Percentiles rank a stretch among this genome's conserved stretches.
Conservation (phyloP, 108 stramenopile genomes). For the Aurantiochytrium sp. region DNA sequence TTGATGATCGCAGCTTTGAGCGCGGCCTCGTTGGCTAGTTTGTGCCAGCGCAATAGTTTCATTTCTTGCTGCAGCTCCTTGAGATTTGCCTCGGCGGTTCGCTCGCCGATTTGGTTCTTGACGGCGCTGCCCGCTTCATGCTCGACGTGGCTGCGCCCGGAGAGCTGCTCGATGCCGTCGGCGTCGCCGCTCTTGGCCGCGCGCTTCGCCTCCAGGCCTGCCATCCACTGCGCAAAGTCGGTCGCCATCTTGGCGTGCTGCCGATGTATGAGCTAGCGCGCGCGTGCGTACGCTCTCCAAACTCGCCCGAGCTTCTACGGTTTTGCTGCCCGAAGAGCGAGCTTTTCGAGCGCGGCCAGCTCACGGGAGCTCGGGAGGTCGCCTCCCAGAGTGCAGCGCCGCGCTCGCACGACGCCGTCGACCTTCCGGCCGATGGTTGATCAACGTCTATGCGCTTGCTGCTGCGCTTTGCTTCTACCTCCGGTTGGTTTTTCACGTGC, state of each 20-base stretch:
- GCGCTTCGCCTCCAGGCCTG: constrained; percentile 1
- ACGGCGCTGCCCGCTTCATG: background rate
- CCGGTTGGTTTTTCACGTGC: too few species aligned
- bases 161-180: background rate
- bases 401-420: too few species aligned
- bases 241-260: background rate
- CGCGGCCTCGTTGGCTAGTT: constrained; percentile 64
- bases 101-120: background rate
- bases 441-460: too few species aligned
- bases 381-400: too few species aligned
- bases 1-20: constrained; percentile 61
- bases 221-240: constrained; percentile 5
- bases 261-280: too few species aligned
- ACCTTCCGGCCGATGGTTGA: too few species aligned
- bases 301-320: too few species aligned
- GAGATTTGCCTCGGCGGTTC: background rate
- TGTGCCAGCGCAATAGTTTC: constrained; percentile 66
- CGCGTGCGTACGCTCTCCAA: too few species aligned
- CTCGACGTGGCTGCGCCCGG: background rate
- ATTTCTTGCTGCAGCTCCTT: constrained; percentile 58
- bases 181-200: background rate
- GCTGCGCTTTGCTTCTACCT: too few species aligned
- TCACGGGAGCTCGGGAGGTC: too few species aligned
- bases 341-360: too few species aligned
- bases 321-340: too few species aligned